phyloP scores from a whole-genome alignment of 139 green algal species.

The Eudorina sp. region DNA sequence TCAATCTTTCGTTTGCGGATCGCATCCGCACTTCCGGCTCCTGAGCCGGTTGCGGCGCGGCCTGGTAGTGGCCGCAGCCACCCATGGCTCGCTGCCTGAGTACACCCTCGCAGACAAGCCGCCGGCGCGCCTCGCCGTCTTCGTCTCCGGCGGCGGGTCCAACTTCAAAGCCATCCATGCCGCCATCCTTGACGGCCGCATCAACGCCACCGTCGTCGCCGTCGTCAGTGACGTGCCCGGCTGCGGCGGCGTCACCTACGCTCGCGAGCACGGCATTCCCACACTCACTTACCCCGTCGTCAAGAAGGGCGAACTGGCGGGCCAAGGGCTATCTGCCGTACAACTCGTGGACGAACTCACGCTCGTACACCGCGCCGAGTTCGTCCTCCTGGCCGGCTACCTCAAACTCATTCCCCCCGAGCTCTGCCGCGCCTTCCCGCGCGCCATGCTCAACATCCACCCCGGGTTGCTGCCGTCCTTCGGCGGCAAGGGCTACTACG shows the following conservation, averaged over 20 bases:
- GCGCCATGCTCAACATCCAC: constrained; percentile 98
- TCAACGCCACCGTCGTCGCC: constrained; percentile 74
- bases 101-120: constrained; percentile 26
- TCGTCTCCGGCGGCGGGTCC: constrained; percentile 92
- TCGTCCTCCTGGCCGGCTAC: constrained; percentile 95
- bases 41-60: neutral
- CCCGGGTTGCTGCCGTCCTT: constrained; percentile 97
- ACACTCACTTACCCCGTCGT: constrained; percentile 80
- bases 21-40: no score
- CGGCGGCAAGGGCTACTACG: constrained; percentile 96
- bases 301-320: constrained; percentile 71
- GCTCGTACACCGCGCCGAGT: constrained; percentile 66
- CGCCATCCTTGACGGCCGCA: constrained; percentile 72
- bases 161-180: constrained; percentile 93
- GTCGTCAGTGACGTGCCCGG: constrained; percentile 86
- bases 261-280: constrained; percentile 80
- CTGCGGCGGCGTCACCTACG: constrained; percentile 89
- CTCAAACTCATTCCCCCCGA: constrained; percentile 92
- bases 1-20: no score
- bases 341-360: constrained; percentile 72
- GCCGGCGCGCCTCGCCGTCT: constrained; percentile 78
- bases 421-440: constrained; percentile 83
- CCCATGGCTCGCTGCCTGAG: constrained; percentile 31
- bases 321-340: constrained; percentile 60
- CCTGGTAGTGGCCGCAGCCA: neutral